Base-by-base conservation (phyloP, 2,329 filamentous ascomycete genomes). In the Penicillium sp. region DNA sequence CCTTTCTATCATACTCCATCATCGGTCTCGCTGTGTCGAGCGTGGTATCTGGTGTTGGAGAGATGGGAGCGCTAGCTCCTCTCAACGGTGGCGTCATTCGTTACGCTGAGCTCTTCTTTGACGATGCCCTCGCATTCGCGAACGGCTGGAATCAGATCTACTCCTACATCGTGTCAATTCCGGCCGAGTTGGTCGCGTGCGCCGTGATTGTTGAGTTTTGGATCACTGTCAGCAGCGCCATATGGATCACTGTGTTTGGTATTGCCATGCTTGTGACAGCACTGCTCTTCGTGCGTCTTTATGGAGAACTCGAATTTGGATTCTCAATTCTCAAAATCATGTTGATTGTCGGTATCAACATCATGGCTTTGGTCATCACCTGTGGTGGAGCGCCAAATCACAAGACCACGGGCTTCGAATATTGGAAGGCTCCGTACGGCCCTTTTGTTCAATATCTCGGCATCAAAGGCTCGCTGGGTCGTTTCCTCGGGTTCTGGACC, bases 311-410 rank as follows among this genome's bases (percentile, higher is more conserved):
- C 44, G 82, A 84, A 67, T 84, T 82, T 59, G 73, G 75, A 4
- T 83, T 84, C 61, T 80, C 81, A 1, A 68, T 81, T 7, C 74
- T 86, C 62, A 85, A 88, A 69, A 83, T 89, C 58, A 73, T 84
- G 35, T 77, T 89, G 36, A 81, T 89, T 43, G 72, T 89, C 59
- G 83, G 84, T 54, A 77, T 90, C 59, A 85, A 87, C 65, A 79
- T 88, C 54, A 82, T 87, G 64, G 84, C 84, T 14, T 70, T 70
- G 18, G 67, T 78, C 1, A 70, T 73, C 6, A 75, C 77, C 24
- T 78, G 77, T 50, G 77, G 80, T 47, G 81, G 82, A 47, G 66
- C n/a, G 1, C 66, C 66, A 4, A 58, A 63, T 33, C 58, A 65
- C 10, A 41, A 56, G 31, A 31, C 61, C 9, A 66, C 81, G 0